Base-by-base conservation (phyloP, 106 monocot genomes). In the Acorus calamus region DNA sequence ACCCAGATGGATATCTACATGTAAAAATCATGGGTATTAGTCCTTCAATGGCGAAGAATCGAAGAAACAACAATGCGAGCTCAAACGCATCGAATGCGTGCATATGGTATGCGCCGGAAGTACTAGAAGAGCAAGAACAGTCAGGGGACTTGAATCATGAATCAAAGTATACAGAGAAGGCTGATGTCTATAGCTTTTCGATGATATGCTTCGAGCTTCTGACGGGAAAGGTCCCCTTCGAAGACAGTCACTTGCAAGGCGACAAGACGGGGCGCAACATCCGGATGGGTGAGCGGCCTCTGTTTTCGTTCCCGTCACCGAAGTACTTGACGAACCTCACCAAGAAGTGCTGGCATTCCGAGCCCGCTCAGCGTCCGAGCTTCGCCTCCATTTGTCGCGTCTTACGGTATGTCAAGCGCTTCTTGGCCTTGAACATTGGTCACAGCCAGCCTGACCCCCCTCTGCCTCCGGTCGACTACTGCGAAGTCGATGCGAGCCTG, bases 191-290 rank as follows among this genome's bases (percentile, higher is more conserved):
- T 56, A 82, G 86, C 74, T 86, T 79, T 47, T 78, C 53, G 1
- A 86, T 86, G 86, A 70, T 82, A 49, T 79, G 86, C 58, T 86
- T 86, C 14, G 73, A 86, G 61, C 65, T 86, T 2, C 44, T 86
- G 56, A 82, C 86, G 0, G 86, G 86, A 7, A 86, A 86, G 47
- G 63, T 86, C 6, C 86, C 86, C 2, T 94, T 94, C 45, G 89
- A 89, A 46, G 94, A 94, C 47, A 55, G 76, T 41, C 89, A 94
- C 72, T 71, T 94, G 42, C 86, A 84, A 47, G 94, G 94, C 11
- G 89, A 84, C n/a, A 86, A 81, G 67, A 89, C 86, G 83, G 82
- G 79, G 69, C 79, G 77, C 75, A 94, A 89, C 74, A 82, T 94
- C 11, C 75, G 74, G 43, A 79, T 78, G 7, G 89, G 86, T 12